A percentile compares a stretch with the other conserved stretches of the same genome.
phyloP scores from a whole-genome alignment of 2,329 filamentous ascomycete genomes.

The Aureobasidium sp. region DNA sequence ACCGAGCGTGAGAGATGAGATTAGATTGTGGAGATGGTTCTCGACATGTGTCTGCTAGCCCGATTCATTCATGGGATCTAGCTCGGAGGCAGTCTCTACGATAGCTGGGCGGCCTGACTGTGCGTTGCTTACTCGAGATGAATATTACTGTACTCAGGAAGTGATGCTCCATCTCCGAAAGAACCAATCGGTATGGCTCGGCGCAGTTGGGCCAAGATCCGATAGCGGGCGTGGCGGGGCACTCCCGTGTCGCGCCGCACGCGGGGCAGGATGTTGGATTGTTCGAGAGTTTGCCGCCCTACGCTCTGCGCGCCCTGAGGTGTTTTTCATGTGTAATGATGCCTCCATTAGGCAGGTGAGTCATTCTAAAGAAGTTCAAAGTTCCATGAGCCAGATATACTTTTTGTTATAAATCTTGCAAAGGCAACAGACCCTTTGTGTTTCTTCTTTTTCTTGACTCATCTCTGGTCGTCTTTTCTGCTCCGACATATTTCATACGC shows the following conservation, averaged over 20 bases:
- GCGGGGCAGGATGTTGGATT: neutral
- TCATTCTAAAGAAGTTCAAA: conserved; percentile 12
- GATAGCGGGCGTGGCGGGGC: conserved; percentile 1
- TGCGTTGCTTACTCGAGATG: no score
- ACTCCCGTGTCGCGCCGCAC: no score
- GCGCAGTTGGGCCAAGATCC: neutral
- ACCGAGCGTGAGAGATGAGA: neutral
- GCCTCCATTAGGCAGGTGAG: conserved; percentile 10
- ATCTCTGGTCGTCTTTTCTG: neutral
- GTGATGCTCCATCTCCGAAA: no score
- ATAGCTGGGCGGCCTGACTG: no score
- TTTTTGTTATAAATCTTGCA: conserved; percentile 9
- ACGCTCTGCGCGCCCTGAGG: neutral
- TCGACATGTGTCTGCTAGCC: neutral
- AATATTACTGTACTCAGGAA: no score
- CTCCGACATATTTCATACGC: neutral
- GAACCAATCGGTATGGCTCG: conserved; percentile 8
- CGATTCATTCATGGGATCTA: no score
- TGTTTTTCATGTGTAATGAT: conserved; percentile 14
- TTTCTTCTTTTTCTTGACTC: neutral
- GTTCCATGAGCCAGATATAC: neutral
- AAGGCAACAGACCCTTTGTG: neutral
- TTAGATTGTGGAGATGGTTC: neutral
- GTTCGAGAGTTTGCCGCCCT: conserved; percentile 11
- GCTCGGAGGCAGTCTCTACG: no score